phyloP scores from a whole-genome alignment of 2,329 filamentous ascomycete species.

The Aspergillus sp. region DNA sequence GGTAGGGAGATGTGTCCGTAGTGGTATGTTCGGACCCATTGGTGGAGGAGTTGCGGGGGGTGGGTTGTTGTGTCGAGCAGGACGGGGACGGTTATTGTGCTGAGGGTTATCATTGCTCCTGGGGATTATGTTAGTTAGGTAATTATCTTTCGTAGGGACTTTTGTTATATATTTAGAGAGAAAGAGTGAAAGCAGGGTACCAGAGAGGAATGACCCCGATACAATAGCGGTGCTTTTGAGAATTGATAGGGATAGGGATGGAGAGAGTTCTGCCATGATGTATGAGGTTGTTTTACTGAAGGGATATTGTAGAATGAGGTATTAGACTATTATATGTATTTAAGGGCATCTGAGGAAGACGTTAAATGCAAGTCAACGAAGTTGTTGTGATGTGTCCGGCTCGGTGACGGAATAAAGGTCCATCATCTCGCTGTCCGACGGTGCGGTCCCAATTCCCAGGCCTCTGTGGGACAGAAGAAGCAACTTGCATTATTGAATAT shows the following conservation, averaged over 20 bases:
- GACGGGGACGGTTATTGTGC: constrained; percentile 4
- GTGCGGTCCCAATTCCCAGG: no score
- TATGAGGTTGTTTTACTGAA: neutral
- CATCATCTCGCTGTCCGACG: no score
- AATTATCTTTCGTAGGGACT: no score
- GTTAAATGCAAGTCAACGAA: neutral
- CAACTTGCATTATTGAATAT: neutral
- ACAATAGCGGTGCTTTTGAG: neutral
- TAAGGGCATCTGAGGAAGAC: neutral
- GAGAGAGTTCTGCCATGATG: neutral
- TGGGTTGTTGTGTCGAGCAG: constrained; percentile 6
- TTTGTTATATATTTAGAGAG: no score
- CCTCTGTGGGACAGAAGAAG: no score
- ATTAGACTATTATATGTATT: neutral
- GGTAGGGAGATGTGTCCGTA: constrained; percentile 1
- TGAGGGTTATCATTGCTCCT: constrained; percentile 7
- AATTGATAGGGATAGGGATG: neutral
- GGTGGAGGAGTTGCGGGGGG: constrained; percentile 1
- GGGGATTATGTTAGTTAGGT: neutral
- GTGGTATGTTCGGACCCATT: constrained; percentile 6
- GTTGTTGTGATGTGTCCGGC: no score
- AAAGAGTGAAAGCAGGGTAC: neutral
- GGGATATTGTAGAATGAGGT: neutral
- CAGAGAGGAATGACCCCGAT: neutral
- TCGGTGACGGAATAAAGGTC: no score